These are phyloP conservation scores for Annona squamosa DNA, from an alignment of 164 flowering plant species.

Conservation along the genomic window DNA sequence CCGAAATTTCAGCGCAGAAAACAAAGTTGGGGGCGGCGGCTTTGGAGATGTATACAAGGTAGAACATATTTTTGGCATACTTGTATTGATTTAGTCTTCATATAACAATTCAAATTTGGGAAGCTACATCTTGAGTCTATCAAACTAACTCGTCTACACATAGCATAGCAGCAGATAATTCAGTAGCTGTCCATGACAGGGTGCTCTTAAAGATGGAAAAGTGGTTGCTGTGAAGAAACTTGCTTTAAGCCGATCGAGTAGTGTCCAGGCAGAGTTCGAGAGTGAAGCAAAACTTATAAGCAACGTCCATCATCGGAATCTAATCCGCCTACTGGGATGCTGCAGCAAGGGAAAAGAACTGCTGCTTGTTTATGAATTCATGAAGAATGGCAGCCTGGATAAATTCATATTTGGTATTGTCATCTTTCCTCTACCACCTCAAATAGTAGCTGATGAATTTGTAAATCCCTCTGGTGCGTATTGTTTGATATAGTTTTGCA, in stretches of 20 bases:
- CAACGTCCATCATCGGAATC: constrained; percentile 55
- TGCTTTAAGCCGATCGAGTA: constrained; percentile 20
- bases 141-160: background rate
- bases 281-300: constrained; percentile 54
- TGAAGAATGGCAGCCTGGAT: constrained; percentile 52
- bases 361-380: constrained; percentile 48
- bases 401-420: constrained; percentile 43
- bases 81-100: background rate
- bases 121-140: background rate
- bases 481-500: background rate
- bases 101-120: background rate
- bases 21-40: constrained; percentile 56
- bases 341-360: constrained; percentile 43
- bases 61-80: background rate
- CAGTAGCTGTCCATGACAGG: constrained; percentile 22
- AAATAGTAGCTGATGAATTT: background rate
- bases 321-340: constrained; percentile 50
- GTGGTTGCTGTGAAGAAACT: constrained; percentile 53
- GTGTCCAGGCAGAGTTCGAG: constrained; percentile 31
- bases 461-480: background rate
- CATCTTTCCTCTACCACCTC: background rate
- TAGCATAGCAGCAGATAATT: background rate
- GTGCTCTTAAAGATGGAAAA: constrained; percentile 38
- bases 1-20: constrained; percentile 33
- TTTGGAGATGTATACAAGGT: constrained; percentile 64